These are phyloP conservation scores for Beta corolliflora DNA, from an alignment of 179 eudicot species.

Conservation along the genomic window DNA sequence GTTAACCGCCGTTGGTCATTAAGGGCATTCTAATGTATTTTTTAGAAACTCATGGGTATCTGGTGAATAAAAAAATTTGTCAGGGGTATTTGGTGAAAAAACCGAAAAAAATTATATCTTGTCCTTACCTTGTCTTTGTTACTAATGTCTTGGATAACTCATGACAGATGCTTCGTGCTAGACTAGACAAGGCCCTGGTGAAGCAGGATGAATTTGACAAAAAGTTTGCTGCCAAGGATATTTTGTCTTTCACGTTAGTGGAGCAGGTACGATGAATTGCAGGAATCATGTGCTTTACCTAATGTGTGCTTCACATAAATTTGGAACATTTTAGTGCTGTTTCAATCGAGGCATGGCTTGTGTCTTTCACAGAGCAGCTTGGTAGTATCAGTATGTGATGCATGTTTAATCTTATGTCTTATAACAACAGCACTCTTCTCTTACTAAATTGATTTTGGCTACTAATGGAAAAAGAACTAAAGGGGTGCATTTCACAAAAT, in stretches of 20 bases:
- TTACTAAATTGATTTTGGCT: not conserved
- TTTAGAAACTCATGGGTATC: too few relatives aligned
- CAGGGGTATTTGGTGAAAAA: too few relatives aligned
- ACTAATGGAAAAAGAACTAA: not conserved
- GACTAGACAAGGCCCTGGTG: conserved; percentile 52
- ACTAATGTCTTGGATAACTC: conserved; percentile 25
- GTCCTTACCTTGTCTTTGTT: not conserved
- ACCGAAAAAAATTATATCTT: too few relatives aligned
- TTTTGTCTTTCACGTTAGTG: conserved; percentile 68
- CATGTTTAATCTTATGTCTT: not conserved
- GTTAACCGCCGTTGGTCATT: too few relatives aligned
- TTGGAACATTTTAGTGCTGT: not conserved
- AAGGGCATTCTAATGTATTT: too few relatives aligned
- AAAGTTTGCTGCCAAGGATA: conserved; percentile 52
- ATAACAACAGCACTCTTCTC: not conserved
- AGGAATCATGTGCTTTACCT: not conserved
- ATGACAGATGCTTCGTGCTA: conserved; percentile 84
- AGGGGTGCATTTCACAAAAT: not conserved
- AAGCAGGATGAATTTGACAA: conserved; percentile 49
- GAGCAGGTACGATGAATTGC: conserved; percentile 57
- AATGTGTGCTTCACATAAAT: not conserved
- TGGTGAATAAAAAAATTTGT: too few relatives aligned
- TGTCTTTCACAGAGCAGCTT: conserved; percentile 12
- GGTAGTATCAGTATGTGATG: conserved; percentile 6
- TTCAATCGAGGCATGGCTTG: not conserved